Evolutionary conservation across 495 filamentous ascomycete genomes (phyloP).

Genomic region (Friedmanniomyces simplex): DNA sequence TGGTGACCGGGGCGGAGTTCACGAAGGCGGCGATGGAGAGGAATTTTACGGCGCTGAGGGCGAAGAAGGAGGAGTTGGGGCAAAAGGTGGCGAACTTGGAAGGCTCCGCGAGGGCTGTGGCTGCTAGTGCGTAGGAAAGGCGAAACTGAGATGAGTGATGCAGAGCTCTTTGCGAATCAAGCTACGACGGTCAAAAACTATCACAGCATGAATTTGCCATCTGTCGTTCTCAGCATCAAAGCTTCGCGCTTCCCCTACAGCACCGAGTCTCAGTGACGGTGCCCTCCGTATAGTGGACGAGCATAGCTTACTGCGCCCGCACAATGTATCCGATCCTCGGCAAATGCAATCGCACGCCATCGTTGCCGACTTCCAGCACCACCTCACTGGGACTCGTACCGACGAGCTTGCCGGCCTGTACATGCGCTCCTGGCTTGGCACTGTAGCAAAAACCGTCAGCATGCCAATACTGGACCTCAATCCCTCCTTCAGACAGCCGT

Average conservation of each 20-base stretch:
- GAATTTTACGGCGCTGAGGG: slow-evolving; percentile 43
- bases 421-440: slow-evolving; percentile 15
- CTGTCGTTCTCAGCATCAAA: not conserved
- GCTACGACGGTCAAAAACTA: no score
- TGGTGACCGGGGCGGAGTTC: slow-evolving; percentile 49
- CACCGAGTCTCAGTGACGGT: slow-evolving; percentile 22
- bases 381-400: slow-evolving; percentile 14
- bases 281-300: not conserved
- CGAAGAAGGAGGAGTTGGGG: slow-evolving; percentile 25
- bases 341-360: slow-evolving; percentile 20
- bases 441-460: not conserved
- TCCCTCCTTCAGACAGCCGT: no score
- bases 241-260: not conserved
- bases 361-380: slow-evolving; percentile 18
- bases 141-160: not conserved
- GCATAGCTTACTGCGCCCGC: slow-evolving; percentile 1
- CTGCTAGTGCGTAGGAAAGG: not conserved
- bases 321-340: slow-evolving; percentile 19
- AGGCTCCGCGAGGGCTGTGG: not conserved
- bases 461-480: not conserved
- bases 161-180: no score
- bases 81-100: not conserved
- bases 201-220: no score
- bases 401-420: slow-evolving; percentile 20
- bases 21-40: slow-evolving; percentile 47